Evolutionary conservation across 1,284 basidiomycete species (phyloP).

Genomic region (Hemileia vastatrix): DNA sequence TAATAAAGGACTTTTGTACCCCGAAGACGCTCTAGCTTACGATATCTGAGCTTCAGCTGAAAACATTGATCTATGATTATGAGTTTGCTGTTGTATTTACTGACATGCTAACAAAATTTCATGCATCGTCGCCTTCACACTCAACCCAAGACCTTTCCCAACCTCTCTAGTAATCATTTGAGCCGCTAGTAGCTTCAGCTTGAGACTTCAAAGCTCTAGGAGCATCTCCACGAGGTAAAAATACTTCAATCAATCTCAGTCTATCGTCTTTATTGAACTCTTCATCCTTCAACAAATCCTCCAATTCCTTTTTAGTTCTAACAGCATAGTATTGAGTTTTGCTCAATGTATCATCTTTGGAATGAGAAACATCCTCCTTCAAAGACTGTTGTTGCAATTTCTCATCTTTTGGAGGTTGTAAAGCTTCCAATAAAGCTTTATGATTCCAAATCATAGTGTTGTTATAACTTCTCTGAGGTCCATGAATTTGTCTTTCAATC

Average conservation of each 20-base stretch:
- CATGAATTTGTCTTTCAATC: conserved; percentile 73
- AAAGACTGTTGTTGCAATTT: conserved; percentile 48
- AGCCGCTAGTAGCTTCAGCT: conserved; percentile 48
- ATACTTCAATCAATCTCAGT: conserved; percentile 68
- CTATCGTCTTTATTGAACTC: conserved; percentile 55
- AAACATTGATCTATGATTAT: too few species aligned
- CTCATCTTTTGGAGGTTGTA: conserved; percentile 44
- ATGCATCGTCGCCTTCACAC: too few species aligned
- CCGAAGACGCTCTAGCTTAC: too few species aligned
- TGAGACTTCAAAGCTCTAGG: conserved; percentile 56
- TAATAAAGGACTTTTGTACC: too few species aligned
- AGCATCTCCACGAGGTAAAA: conserved; percentile 64
- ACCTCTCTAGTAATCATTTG: too few species aligned
- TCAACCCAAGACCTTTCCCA: too few species aligned
- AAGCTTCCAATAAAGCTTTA: conserved; percentile 31
- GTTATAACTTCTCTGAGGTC: conserved; percentile 48
- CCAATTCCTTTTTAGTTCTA: conserved; percentile 56
- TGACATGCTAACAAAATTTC: too few species aligned
- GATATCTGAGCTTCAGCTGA: too few species aligned
- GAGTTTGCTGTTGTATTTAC: too few species aligned
- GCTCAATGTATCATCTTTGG: conserved; percentile 49
- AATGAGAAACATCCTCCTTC: conserved; percentile 40
- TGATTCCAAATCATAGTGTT: conserved; percentile 32
- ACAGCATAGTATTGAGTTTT: conserved; percentile 58
- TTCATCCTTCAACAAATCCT: conserved; percentile 54